These are phyloP conservation scores for Silene uniflora DNA, from an alignment of 148 eudicot genomes.

Conservation along the genomic window DNA sequence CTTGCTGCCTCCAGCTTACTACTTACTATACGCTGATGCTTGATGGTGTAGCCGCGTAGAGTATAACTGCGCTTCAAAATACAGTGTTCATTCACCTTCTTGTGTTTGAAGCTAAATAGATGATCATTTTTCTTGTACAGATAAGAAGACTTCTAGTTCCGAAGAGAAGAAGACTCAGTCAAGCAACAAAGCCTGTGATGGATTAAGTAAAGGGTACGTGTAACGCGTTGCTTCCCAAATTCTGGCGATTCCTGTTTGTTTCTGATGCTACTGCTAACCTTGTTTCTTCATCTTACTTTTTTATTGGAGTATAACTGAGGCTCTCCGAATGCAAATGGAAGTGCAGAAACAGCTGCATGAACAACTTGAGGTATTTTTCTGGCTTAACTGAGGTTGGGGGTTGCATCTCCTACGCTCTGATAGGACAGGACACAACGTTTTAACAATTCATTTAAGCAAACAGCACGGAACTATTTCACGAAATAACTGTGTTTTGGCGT, in stretches of 20 bases:
- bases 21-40: no score
- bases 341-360: conserved; percentile 48
- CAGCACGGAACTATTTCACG: no score
- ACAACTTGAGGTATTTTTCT: conserved; percentile 38
- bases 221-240: not conserved
- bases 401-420: no score
- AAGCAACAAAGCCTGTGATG: conserved; percentile 24
- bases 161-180: conserved; percentile 28
- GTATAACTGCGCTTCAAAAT: not conserved
- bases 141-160: conserved; percentile 22
- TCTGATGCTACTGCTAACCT: not conserved
- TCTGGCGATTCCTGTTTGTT: conserved; percentile 5
- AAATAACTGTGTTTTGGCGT: no score
- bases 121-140: conserved; percentile 15
- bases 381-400: no score
- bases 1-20: no score
- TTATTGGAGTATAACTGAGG: conserved; percentile 30
- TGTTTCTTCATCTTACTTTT: not conserved
- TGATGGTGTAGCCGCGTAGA: no score
- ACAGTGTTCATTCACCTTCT: not conserved
- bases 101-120: not conserved
- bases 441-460: no score
- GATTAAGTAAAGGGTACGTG: conserved; percentile 30
- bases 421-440: no score
- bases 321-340: conserved; percentile 42